These are phyloP conservation scores for Mycena alexandri DNA, from an alignment of 768 basidiomycete species.

Conservation along the genomic window DNA sequence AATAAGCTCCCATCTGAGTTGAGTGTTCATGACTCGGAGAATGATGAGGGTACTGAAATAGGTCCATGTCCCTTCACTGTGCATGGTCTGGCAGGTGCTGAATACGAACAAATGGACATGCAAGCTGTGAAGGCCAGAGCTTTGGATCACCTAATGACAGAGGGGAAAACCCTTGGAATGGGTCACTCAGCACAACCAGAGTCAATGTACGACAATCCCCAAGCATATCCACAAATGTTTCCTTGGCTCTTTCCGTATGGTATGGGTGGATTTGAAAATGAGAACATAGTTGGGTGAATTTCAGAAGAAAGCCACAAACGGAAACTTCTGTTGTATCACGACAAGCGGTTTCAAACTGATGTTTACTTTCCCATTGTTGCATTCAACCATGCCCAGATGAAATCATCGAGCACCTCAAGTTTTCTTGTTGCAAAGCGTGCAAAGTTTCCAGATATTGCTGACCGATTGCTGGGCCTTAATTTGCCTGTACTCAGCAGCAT, in stretches of 20 bases:
- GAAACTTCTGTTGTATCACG: too few relatives aligned
- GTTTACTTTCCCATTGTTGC: too few relatives aligned
- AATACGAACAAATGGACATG: background rate
- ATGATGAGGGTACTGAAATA: background rate
- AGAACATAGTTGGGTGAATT: too few relatives aligned
- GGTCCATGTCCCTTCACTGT: background rate
- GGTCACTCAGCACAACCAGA: background rate
- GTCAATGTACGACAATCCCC: background rate
- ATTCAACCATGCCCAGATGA: too few relatives aligned
- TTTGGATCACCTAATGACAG: background rate
- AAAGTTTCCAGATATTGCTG: too few relatives aligned
- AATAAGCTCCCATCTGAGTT: background rate
- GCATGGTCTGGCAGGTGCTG: background rate
- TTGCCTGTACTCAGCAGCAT: too few relatives aligned
- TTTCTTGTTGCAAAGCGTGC: too few relatives aligned
- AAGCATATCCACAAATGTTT: constrained; percentile 14
- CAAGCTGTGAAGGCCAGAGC: background rate
- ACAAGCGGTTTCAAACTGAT: too few relatives aligned
- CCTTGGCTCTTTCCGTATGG: constrained; percentile 16
- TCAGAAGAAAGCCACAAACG: too few relatives aligned
- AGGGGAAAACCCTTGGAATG: background rate
- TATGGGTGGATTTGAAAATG: background rate
- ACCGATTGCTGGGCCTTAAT: too few relatives aligned
- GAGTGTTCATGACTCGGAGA: background rate
- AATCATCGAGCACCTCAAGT: too few relatives aligned